These are phyloP conservation scores for Aspergillus oerlinghausenensis DNA, from an alignment of 2,329 filamentous ascomycete genomes.

Conservation along the genomic window DNA sequence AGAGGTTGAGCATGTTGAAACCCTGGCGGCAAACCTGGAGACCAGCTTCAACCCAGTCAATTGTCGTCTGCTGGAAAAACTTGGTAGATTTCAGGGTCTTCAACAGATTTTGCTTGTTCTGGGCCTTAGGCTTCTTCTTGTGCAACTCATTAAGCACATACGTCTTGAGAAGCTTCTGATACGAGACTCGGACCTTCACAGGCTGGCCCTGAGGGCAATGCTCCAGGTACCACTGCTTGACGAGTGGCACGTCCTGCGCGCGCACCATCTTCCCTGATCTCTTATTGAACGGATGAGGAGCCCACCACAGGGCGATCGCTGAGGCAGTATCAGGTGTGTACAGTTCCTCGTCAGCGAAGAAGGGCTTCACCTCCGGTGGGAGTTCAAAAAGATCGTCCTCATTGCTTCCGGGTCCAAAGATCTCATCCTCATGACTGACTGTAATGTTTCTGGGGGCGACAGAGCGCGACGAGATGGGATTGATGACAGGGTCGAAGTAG, in stretches of 20 bases:
- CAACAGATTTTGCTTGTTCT: constrained; percentile 90
- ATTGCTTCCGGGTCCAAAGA: constrained; percentile 78
- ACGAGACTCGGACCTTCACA: constrained; percentile 95
- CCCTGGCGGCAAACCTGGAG: constrained; percentile 96
- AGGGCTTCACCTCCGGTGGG: constrained; percentile 75
- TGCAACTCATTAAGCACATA: constrained; percentile 96
- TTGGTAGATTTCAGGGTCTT: constrained; percentile 91
- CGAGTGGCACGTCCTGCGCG: constrained; percentile 90
- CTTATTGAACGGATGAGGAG: constrained; percentile 90
- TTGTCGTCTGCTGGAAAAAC: constrained; percentile 98
- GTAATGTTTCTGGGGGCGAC: constrained; percentile 94
- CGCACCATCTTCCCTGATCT: constrained; percentile 94
- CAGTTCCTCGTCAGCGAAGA: constrained; percentile 82
- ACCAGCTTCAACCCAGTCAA: constrained; percentile 98
- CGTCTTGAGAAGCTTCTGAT: constrained; percentile 95
- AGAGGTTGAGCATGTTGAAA: constrained; percentile 97
- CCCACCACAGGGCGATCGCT: constrained; percentile 96
- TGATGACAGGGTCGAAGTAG: constrained; percentile 96
- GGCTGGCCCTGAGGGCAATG: constrained; percentile 88
- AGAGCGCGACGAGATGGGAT: constrained; percentile 91
- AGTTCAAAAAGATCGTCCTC: constrained; percentile 84
- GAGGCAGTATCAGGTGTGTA: constrained; percentile 85
- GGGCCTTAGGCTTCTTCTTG: constrained; percentile 89
- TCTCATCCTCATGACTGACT: constrained; percentile 84
- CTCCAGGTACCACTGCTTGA: constrained; percentile 98